Evolutionary conservation across 257 asterid species (phyloP), one percentile per base, ranked within the genome.

Genomic region (Salvia miltiorrhiza): DNA sequence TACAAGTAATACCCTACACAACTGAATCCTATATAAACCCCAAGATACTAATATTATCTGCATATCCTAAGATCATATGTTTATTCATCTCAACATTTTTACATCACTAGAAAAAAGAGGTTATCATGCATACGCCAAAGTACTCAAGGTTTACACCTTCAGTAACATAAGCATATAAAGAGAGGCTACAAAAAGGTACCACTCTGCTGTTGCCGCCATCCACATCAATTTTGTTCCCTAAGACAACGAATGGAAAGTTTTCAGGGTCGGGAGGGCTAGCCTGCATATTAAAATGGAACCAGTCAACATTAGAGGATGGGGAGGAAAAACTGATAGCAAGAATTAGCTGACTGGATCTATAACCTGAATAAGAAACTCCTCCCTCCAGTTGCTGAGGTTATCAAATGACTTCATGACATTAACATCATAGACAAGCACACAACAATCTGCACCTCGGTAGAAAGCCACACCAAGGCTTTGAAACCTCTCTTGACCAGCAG

Each of bases 401-500:
- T 86, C 89, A 48, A 86, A 86, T 24, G 76, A 71, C 37, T 71
- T 71, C 33, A 17, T 24, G 63, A 71, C 76, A 45, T 71, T 71
- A 48, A 71, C 75, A 33, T 70, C 75, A 5, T 70, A 70, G 21
- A 70, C 74, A 58, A 70, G 74, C 19, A 70, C 74, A 78, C 92
- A 86, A 52, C 89, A 86, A 67, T 86, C 92, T 59, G 92, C 92
- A 59, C 92, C 92, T 10, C 92, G 81, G 53, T 86, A 86, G 71
- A 86, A 86, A 54, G 92, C 89, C 76, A 86, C 92, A n/a, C 92
- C 92, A 63, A 86, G 92, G 80, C 92, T 86, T 73, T 86, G 93
- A 75, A 86, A 86, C 66, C 89, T 82, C 77, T 86, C 93, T 56
- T 86, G 93, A 17, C 93, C 93, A 65, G 93, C 93, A 67, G 93